Conservation (phyloP, 495 filamentous ascomycete genomes). For the Daldinia concentrica region DNA sequence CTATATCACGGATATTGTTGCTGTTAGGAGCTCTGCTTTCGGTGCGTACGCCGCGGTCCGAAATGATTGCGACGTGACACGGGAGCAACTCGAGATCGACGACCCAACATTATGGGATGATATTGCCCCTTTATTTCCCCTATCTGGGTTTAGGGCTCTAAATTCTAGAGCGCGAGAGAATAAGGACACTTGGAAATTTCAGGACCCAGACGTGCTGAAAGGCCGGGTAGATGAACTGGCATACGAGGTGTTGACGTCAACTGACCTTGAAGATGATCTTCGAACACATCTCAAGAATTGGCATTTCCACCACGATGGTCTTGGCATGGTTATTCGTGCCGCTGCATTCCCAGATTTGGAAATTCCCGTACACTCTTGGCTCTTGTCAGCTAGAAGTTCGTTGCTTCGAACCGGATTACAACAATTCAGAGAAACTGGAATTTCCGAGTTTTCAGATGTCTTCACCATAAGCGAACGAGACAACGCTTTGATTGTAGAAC, state of each 20-base stretch:
- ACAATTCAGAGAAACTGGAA: constrained; percentile 55
- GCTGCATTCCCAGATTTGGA: constrained; percentile 68
- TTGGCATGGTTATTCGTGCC: constrained; percentile 61
- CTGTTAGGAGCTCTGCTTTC: constrained; percentile 85
- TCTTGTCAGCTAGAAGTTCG: constrained; percentile 76
- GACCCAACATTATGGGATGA: constrained; percentile 77
- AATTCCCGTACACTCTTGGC: constrained; percentile 85
- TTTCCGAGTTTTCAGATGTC: constrained; percentile 58
- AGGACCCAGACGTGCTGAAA: constrained; percentile 45
- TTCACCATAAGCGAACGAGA: constrained; percentile 65
- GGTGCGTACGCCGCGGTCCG: constrained; percentile 90
- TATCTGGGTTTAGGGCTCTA: constrained; percentile 57
- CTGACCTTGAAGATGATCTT: constrained; percentile 67
- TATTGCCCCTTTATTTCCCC: constrained; percentile 71
- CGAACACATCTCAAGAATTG: constrained; percentile 51
- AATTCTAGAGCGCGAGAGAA: constrained; percentile 40
- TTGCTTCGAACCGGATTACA: constrained; percentile 70
- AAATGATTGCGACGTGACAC: constrained; percentile 83
- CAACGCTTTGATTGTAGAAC: constrained; percentile 62
- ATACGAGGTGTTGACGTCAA: constrained; percentile 61
- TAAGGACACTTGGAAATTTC: constrained; percentile 50
- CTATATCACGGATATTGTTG: constrained; percentile 80
- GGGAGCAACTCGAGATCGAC: constrained; percentile 73
- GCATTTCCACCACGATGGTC: constrained; percentile 47
- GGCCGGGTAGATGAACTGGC: constrained; percentile 49